phyloP scores from a whole-genome alignment of 2,329 filamentous ascomycete genomes.

The Sporothrix curviconia region DNA sequence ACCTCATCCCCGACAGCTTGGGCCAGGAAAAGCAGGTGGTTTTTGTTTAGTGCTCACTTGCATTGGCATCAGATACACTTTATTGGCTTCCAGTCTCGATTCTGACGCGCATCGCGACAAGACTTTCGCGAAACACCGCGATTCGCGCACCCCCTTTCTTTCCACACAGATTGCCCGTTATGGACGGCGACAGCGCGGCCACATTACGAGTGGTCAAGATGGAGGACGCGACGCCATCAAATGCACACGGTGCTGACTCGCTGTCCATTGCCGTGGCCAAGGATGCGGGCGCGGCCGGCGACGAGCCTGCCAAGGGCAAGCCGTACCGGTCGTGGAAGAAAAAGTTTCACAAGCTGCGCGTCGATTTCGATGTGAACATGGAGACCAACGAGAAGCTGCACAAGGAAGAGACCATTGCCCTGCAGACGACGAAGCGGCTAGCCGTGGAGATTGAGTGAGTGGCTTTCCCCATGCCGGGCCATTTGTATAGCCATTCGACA shows the following conservation, averaged over 20 bases:
- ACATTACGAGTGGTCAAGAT: conserved; percentile 32
- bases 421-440: conserved; percentile 72
- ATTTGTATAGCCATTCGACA: no score
- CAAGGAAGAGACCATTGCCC: conserved; percentile 71
- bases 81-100: no score
- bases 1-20: no score
- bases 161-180: conserved; percentile 11
- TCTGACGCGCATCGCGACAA: no score
- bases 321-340: conserved; percentile 72
- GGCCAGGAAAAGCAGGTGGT: no score
- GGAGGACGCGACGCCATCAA: conserved; percentile 29
- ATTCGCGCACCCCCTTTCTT: background rate
- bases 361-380: conserved; percentile 70
- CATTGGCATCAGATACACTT: no score
- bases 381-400: conserved; percentile 76
- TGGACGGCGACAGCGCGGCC: conserved; percentile 26
- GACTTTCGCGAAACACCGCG: no score
- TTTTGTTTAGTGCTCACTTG: background rate
- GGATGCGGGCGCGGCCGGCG: conserved; percentile 27
- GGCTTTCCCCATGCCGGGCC: no score
- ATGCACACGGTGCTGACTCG: background rate
- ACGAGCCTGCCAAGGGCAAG: conserved; percentile 33
- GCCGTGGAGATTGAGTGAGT: conserved; percentile 88
- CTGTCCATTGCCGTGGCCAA: background rate
- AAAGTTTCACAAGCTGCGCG: conserved; percentile 90